Evolutionary conservation across 169 alveolate species (phyloP).

Genomic region (Amoebophrya sp.): DNA sequence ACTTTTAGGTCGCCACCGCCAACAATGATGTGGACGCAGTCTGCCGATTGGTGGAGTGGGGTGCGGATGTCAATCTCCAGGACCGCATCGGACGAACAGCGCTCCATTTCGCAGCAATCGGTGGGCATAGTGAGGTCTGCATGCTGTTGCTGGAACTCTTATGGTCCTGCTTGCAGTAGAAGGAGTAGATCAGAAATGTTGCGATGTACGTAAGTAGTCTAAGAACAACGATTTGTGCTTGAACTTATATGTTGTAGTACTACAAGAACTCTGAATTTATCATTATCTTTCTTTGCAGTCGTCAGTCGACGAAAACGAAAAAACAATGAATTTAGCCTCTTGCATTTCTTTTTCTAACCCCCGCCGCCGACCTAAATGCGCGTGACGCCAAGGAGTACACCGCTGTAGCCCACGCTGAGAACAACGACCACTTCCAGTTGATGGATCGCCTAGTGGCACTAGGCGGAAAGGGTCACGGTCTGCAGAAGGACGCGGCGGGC

Average conservation of each 20-base stretch:
- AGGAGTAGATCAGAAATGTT: too few relatives aligned
- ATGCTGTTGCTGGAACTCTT: slow-evolving; percentile 23
- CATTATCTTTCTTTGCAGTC: too few relatives aligned
- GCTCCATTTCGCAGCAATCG: slow-evolving; percentile 40
- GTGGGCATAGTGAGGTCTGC: slow-evolving; percentile 28
- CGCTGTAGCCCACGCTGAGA: slow-evolving; percentile 50
- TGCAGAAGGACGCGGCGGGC: slow-evolving; percentile 8
- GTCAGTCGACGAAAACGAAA: too few relatives aligned
- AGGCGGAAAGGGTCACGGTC: slow-evolving; percentile 24
- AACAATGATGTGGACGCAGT: slow-evolving; percentile 50
- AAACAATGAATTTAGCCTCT: too few relatives aligned
- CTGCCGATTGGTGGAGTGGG: slow-evolving; percentile 51
- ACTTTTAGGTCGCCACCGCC: slow-evolving; percentile 48
- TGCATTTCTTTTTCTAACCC: too few relatives aligned
- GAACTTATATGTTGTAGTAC: too few relatives aligned
- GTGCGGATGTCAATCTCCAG: slow-evolving; percentile 42
- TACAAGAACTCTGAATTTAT: too few relatives aligned
- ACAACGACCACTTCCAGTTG: slow-evolving; percentile 45
- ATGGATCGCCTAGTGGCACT: slow-evolving; percentile 36
- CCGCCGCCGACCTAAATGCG: slow-evolving; percentile 45
- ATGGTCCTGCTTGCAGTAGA: too few relatives aligned
- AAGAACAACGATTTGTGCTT: too few relatives aligned
- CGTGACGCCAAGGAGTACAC: slow-evolving; percentile 42
- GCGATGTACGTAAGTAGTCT: too few relatives aligned
- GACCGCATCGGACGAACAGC: slow-evolving; percentile 44